Percentiles rank a stretch among this genome's conserved stretches.
Conservation (phyloP, 192 early-diverging fungal species). For the Umbelopsis isabellina region DNA sequence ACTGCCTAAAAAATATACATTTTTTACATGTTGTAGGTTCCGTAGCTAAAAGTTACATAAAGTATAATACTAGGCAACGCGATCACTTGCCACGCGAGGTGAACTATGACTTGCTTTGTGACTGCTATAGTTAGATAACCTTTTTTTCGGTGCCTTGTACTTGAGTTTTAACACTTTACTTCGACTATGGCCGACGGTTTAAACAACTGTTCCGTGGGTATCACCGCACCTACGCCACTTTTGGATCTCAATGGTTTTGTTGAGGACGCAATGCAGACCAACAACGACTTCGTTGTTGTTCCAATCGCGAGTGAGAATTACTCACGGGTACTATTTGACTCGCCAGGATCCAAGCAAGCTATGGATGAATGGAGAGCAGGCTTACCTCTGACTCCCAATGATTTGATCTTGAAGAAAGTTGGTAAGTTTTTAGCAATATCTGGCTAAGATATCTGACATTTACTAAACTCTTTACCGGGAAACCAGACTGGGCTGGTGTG, state of each 20-base stretch:
- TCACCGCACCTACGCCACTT: constrained; percentile 3
- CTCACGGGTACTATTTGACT: constrained; percentile 47
- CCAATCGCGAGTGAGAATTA: constrained; percentile 56
- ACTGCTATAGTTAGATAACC: no score
- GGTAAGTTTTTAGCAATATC: constrained; percentile 27
- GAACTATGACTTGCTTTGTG: no score
- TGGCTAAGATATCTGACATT: not conserved
- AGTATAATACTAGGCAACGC: no score
- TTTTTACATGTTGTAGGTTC: no score
- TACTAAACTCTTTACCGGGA: not conserved
- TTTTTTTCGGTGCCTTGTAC: no score
- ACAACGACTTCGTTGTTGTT: constrained; percentile 54
- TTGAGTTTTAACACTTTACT: no score
- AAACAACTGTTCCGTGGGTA: constrained; percentile 7
- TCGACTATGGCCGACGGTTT: not conserved
- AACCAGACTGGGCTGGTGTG: constrained; percentile 35
- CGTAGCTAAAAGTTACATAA: no score
- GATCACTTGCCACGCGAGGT: no score
- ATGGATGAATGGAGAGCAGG: constrained; percentile 46
- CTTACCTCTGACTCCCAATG: constrained; percentile 44
- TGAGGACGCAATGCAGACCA: constrained; percentile 30
- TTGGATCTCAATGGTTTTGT: constrained; percentile 15
- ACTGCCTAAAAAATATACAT: no score
- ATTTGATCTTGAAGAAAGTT: constrained; percentile 51
- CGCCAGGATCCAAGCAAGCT: constrained; percentile 13